A percentile compares a stretch with the other conserved stretches of the same genome.
These are phyloP conservation scores for Trichophyton schoenleinii DNA, from an alignment of 2,329 filamentous ascomycete species.

Conservation along the genomic window DNA sequence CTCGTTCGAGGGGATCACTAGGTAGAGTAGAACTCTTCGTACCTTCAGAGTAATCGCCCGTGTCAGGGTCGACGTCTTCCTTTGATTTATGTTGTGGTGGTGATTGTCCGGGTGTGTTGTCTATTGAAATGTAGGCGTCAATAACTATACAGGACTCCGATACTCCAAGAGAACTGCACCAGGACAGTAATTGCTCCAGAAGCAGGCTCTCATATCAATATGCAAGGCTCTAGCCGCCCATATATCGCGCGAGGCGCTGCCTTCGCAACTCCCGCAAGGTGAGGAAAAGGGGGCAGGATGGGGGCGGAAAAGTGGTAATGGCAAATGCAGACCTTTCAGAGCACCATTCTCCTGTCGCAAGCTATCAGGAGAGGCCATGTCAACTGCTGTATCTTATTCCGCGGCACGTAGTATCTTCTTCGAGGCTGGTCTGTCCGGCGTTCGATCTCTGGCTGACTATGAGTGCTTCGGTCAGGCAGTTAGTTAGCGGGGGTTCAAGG, in stretches of 20 bases:
- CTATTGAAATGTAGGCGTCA: not conserved
- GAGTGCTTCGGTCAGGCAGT: not conserved
- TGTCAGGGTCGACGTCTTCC: not conserved
- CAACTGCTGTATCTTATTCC: not conserved
- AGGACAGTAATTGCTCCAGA: not conserved
- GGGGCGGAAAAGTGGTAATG: too few species aligned
- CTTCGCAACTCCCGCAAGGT: not conserved
- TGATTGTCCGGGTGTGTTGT: not conserved
- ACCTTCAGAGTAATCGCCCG: constrained; percentile 15
- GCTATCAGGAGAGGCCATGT: not conserved
- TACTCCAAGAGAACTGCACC: not conserved
- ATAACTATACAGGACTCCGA: not conserved
- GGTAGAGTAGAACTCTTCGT: constrained; percentile 12
- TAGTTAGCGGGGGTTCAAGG: not conserved
- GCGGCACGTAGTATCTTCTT: not conserved
- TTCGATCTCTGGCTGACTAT: not conserved
- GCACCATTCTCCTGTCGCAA: not conserved
- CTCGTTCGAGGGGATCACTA: not conserved
- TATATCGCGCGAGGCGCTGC: not conserved
- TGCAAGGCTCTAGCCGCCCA: not conserved
- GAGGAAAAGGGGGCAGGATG: not conserved
- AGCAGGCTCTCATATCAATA: not conserved
- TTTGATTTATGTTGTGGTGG: not conserved
- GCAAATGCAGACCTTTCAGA: not conserved
- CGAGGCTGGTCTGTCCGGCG: not conserved